Evolutionary conservation across 2,329 filamentous ascomycete genomes (phyloP).

Genomic region (Aspergillus udagawae): DNA sequence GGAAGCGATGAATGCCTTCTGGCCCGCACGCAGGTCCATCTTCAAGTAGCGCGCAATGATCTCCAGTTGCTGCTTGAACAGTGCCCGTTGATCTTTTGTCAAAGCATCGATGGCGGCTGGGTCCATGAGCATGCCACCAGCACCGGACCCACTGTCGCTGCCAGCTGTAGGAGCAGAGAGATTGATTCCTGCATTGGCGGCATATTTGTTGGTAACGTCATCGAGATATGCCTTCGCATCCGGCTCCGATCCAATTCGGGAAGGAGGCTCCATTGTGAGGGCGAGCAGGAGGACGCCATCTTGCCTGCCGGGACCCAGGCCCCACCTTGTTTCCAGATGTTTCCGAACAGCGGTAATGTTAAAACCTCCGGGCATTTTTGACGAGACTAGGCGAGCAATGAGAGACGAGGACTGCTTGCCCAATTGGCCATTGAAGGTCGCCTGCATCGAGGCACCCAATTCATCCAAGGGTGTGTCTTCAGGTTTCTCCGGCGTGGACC

Average conservation of each 20-base stretch:
- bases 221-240: constrained; percentile 94
- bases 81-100: constrained; percentile 89
- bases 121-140: constrained; percentile 98
- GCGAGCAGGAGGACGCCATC: constrained; percentile 85
- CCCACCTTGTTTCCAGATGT: constrained; percentile 92
- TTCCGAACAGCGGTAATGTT: constrained; percentile 96
- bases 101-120: constrained; percentile 93
- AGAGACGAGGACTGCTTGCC: constrained; percentile 94
- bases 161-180: constrained; percentile 69
- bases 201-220: constrained; percentile 84
- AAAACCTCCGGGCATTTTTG: constrained; percentile 99
- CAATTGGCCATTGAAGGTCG: constrained; percentile 97
- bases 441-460: constrained; percentile 90
- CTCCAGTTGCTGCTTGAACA: constrained; percentile 98
- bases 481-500: constrained; percentile 95
- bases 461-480: constrained; percentile 97
- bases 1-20: constrained; percentile 83
- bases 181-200: constrained; percentile 74
- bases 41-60: constrained; percentile 93
- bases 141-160: constrained; percentile 66
- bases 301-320: constrained; percentile 78
- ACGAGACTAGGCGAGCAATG: constrained; percentile 90
- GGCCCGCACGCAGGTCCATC: constrained; percentile 92
- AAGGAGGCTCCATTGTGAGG: constrained; percentile 85
- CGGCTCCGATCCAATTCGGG: constrained; percentile 80